Conservation (phyloP, 2,329 filamentous ascomycete species). For the Botrytis elliptica region DNA sequence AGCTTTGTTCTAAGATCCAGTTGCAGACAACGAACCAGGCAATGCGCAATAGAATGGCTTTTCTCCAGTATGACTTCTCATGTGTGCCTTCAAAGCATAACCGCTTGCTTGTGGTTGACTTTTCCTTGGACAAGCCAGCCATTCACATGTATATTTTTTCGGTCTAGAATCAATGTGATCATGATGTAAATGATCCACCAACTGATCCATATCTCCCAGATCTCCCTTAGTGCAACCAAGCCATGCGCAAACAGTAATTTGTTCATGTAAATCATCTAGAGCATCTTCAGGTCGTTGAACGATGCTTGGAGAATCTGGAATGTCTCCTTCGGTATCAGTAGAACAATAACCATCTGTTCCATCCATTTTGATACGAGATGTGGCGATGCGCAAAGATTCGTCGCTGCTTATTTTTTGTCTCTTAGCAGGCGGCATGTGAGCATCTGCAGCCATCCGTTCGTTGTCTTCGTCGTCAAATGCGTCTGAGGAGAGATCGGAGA, state of each 20-base stretch:
- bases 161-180: slow-evolving; percentile 91
- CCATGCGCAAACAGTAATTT: slow-evolving; percentile 77
- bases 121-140: slow-evolving; percentile 85
- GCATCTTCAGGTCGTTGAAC: slow-evolving; percentile 65
- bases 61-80: slow-evolving; percentile 96
- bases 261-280: slow-evolving; percentile 67
- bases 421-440: slow-evolving; percentile 39
- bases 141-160: slow-evolving; percentile 98
- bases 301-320: slow-evolving; percentile 65
- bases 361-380: slow-evolving; percentile 38
- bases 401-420: slow-evolving; percentile 32
- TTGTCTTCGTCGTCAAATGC: slow-evolving; percentile 59
- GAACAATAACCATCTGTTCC: slow-evolving; percentile 60
- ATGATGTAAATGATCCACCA: slow-evolving; percentile 84
- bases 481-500: slow-evolving; percentile 64
- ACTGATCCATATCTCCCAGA: slow-evolving; percentile 73
- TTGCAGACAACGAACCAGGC: slow-evolving; percentile 61
- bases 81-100: slow-evolving; percentile 93
- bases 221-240: slow-evolving; percentile 71
- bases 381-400: slow-evolving; percentile 30
- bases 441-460: slow-evolving; percentile 48
- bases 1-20: neutral
- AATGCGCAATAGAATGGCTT: slow-evolving; percentile 97
- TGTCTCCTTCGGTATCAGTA: slow-evolving; percentile 84
- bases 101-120: slow-evolving; percentile 90